Base-by-base conservation (phyloP, 169 alveolate species). In the Cryptosporidium tyzzeri region DNA sequence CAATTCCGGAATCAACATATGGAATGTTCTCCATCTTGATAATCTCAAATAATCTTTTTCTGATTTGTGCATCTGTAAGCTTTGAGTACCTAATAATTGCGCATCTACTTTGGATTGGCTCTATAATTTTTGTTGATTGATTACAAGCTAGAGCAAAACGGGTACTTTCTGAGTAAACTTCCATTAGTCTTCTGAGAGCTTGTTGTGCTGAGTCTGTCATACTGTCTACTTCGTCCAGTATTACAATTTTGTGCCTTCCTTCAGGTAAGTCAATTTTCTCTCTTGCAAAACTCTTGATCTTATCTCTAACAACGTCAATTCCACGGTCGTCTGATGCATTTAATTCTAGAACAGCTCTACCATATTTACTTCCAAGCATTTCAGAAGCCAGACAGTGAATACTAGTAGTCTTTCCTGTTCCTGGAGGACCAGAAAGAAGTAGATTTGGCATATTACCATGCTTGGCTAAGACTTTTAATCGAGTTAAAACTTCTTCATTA, bases 301-400 rank as follows among this genome's bases (percentile, higher is more conserved):
- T 96, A 73, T 98, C 99, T 61, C 99, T 93, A 44, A 99, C 99
- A 2, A 98, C 99, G 58, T 98, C 99, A 33, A 99, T 98, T 9
- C 99, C 99, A 85, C 99, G 93, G 85, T 98, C 99, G 91, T 99
- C 99, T 5, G 99, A 97, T 23, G 99, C 99, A 85, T 99, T 99
- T 67, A 98, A 95, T 93, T 99, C 99, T 61, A 98, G 91, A 48
- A 96, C 98, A 29, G 99, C 99, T 84, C 95, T 94, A 75, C 86
- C 91, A 55, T 84, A 70, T 86, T 93, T 94, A 70, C 92, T 93
- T 26, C 98, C 98, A 45, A 99, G 96, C 96, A 98, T 93, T 91
- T 96, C 97, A 71, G 98, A 94, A 8, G 99, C 99, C 91, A 99
- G 93, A 87, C 99, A 98, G 71, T 97, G 96, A 14, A 99, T 97